A percentile compares a stretch with the other conserved stretches of the same genome.
These are phyloP conservation scores for Mercurialis annua DNA, from an alignment of 345 rosid species.

Conservation along the genomic window DNA sequence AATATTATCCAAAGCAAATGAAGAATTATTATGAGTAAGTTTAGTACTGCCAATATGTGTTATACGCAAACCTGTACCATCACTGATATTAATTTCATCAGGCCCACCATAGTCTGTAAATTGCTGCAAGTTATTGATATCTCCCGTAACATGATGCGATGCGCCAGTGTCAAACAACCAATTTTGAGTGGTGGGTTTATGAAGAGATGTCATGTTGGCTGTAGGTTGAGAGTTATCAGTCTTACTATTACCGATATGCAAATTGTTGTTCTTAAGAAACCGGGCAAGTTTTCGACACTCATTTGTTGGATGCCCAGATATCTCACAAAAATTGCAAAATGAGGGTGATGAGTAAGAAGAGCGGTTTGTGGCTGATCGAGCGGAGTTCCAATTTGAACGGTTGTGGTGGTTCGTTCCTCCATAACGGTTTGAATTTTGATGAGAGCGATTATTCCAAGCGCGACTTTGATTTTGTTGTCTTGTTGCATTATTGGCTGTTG, in stretches of 20 bases:
- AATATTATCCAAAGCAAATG: conserved; percentile 2
- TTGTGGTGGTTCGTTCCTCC: neutral
- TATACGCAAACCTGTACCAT: neutral
- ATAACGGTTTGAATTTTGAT: no score
- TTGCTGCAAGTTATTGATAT: no score
- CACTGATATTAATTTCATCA: neutral
- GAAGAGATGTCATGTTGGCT: no score
- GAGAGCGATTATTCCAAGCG: neutral
- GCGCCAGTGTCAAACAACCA: neutral
- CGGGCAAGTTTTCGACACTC: no score
- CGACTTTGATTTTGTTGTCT: neutral
- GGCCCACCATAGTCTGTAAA: no score
- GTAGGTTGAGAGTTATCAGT: no score
- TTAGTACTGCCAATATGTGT: neutral
- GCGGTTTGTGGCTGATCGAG: neutral
- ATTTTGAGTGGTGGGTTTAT: no score
- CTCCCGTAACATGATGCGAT: neutral
- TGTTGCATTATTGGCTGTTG: neutral
- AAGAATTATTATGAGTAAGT: neutral
- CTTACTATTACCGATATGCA: no score
- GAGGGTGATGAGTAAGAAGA: neutral
- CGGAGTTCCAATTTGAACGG: neutral
- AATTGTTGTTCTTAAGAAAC: no score
- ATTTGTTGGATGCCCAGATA: no score
- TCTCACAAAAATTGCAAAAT: neutral